These are phyloP conservation scores for Aspergillus pseudoglaucus DNA, from an alignment of 2,329 filamentous ascomycete species.

Conservation along the genomic window DNA sequence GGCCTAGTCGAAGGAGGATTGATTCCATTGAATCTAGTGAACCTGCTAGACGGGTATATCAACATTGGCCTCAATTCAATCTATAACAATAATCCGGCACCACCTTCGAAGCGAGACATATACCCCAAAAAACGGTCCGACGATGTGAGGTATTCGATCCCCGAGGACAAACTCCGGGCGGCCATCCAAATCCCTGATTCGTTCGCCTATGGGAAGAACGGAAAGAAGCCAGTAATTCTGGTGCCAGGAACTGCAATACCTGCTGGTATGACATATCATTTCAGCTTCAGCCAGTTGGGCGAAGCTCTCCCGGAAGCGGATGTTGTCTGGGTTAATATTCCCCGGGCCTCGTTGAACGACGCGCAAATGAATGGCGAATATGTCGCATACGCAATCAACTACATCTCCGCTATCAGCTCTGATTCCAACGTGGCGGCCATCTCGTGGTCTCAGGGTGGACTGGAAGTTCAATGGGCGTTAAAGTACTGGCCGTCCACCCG, in stretches of 20 bases:
- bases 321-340: constrained; percentile 52
- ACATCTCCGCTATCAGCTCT: constrained; percentile 39
- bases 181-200: constrained; percentile 47
- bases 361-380: constrained; percentile 50
- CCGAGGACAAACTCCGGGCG: constrained; percentile 42
- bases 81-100: constrained; percentile 8
- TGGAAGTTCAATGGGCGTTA: constrained; percentile 52
- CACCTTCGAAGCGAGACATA: constrained; percentile 1
- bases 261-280: constrained; percentile 40
- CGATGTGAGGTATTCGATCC: constrained; percentile 46
- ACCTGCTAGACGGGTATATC: constrained; percentile 11
- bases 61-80: constrained; percentile 11
- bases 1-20: constrained; percentile 6
- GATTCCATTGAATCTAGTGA: constrained; percentile 8
- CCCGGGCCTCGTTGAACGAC: constrained; percentile 42
- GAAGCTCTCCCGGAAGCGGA: constrained; percentile 38
- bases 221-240: constrained; percentile 45
- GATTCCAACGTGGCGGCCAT: constrained; percentile 39
- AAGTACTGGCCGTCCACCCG: constrained; percentile 53
- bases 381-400: constrained; percentile 54
- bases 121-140: constrained; percentile 16
- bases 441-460: constrained; percentile 52
- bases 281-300: constrained; percentile 47
- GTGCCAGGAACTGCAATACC: constrained; percentile 49
- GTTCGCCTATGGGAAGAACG: constrained; percentile 41